Conservation (phyloP, 352 stramenopile genomes). For the Vaucheria bursata region DNA sequence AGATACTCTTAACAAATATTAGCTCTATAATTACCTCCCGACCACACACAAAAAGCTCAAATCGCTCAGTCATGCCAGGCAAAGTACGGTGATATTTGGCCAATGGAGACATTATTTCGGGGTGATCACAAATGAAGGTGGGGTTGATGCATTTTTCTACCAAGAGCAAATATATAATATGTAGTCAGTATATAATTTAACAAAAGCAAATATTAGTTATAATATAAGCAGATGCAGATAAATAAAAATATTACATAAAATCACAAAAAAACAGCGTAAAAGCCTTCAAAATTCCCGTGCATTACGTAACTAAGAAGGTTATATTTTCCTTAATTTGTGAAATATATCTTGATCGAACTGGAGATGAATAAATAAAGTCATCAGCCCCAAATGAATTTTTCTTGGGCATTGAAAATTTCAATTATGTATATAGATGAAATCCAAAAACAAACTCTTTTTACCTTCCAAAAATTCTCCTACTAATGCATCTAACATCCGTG, state of each 20-base stretch:
- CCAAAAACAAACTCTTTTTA: too few relatives aligned
- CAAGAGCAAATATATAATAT: too few relatives aligned
- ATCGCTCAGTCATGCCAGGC: constrained; percentile 86
- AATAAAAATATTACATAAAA: background rate
- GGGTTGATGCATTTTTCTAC: constrained; percentile 74
- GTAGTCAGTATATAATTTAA: constrained; percentile 14
- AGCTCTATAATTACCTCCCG: constrained; percentile 59
- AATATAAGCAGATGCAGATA: background rate
- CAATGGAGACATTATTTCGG: constrained; percentile 91
- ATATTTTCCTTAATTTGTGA: too few relatives aligned
- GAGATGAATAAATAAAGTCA: too few relatives aligned
- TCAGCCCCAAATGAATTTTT: too few relatives aligned
- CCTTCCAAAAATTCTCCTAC: constrained; percentile 92
- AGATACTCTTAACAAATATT: too few relatives aligned
- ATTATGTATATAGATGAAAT: too few relatives aligned
- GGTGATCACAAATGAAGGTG: constrained; percentile 96
- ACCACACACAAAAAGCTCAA: constrained; percentile 92
- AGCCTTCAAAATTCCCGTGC: background rate
- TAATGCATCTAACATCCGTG: constrained; percentile 91
- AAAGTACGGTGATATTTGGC: constrained; percentile 85
- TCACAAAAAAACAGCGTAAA: background rate
- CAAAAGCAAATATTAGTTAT: background rate
- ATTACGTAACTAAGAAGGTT: too few relatives aligned
- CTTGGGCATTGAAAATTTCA: too few relatives aligned
- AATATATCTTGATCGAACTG: too few relatives aligned